Evolutionary conservation across 169 alveolate species (phyloP).

Genomic region (Plasmodium fragile): DNA sequence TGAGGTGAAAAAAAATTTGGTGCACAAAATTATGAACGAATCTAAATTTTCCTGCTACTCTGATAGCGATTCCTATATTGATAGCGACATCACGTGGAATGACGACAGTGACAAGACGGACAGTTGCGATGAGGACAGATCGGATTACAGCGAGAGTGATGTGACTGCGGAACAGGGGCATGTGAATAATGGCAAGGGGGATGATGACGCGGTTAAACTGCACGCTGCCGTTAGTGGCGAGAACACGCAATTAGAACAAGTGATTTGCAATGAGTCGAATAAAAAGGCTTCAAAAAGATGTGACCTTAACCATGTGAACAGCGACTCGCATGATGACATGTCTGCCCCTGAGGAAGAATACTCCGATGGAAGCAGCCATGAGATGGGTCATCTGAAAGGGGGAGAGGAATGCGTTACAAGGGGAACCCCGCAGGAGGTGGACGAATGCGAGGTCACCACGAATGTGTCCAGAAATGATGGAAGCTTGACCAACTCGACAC

Average conservation of each 20-base stretch:
- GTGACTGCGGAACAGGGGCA: background rate
- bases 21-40: slow-evolving; percentile 36
- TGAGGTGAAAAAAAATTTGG: slow-evolving; percentile 6
- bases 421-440: background rate
- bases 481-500: background rate
- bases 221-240: background rate
- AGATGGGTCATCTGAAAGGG: background rate
- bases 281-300: background rate
- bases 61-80: slow-evolving; percentile 75
- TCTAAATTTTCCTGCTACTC: slow-evolving; percentile 74
- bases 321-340: background rate
- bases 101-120: slow-evolving; percentile 31
- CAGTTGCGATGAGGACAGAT: slow-evolving; percentile 3
- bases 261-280: background rate
- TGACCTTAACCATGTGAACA: background rate
- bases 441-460: background rate
- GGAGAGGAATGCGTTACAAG: background rate
- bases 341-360: background rate
- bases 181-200: background rate
- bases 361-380: background rate
- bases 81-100: slow-evolving; percentile 72
- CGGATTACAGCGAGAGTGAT: slow-evolving; percentile 5
- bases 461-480: background rate
- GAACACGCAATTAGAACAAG: background rate
- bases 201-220: background rate